Percentiles rank a stretch among this genome's conserved stretches.
These are phyloP conservation scores for Barnettozyma salicaria DNA, from an alignment of 805 yeast genomes.

Conservation along the genomic window DNA sequence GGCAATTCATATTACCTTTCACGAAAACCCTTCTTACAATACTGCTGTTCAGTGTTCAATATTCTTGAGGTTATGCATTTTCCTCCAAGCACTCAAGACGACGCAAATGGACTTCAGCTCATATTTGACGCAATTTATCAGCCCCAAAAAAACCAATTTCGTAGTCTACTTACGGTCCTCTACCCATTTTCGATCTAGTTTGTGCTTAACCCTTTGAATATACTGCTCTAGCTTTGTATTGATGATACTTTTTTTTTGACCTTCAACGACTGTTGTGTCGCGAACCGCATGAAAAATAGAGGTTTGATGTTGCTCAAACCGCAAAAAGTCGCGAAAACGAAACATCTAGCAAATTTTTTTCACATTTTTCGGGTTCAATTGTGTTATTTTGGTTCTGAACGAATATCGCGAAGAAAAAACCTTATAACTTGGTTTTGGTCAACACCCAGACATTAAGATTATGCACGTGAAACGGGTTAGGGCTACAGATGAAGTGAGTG, in stretches of 20 bases:
- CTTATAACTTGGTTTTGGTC: too few species aligned
- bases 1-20: too few species aligned
- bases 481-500: slow-evolving; percentile 1
- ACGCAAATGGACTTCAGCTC: too few species aligned
- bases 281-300: slow-evolving; percentile 5
- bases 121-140: too few species aligned
- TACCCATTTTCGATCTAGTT: slow-evolving; percentile 24
- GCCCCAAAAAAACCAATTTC: too few species aligned
- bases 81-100: too few species aligned
- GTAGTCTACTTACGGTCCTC: slow-evolving; percentile 32
- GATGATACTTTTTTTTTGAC: slow-evolving; percentile 7
- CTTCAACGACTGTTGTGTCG: slow-evolving; percentile 4
- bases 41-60: too few species aligned
- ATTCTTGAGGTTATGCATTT: too few species aligned
- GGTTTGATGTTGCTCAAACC: slow-evolving; percentile 7
- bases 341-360: too few species aligned
- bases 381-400: background rate
- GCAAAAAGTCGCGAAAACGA: background rate
- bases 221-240: background rate
- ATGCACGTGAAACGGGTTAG: slow-evolving; percentile 4
- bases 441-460: background rate
- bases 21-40: too few species aligned
- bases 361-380: background rate
- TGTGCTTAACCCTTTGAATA: too few species aligned
- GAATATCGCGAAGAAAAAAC: background rate